These are phyloP conservation scores for Diaporthe helianthi DNA, from an alignment of 2,329 filamentous ascomycete genomes.

Conservation along the genomic window DNA sequence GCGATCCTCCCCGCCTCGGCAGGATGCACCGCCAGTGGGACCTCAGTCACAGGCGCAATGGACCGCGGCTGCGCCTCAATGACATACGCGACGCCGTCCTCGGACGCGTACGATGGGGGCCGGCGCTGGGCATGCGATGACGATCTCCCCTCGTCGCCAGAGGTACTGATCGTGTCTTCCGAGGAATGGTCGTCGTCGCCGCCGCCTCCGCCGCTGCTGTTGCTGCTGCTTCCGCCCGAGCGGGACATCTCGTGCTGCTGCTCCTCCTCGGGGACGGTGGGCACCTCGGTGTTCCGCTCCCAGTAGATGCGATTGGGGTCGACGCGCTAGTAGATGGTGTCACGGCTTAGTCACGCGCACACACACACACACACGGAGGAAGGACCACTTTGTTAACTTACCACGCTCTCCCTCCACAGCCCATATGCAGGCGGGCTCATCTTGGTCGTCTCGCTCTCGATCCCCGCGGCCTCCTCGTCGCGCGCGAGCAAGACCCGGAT, in stretches of 20 bases:
- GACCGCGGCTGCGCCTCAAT: conserved; percentile 70
- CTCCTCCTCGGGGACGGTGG: conserved; percentile 30
- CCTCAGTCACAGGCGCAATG: conserved; percentile 52
- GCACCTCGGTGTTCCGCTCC: conserved; percentile 65
- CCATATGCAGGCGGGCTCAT: conserved; percentile 83
- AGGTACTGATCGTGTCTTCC: conserved; percentile 14
- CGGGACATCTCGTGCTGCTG: conserved; percentile 32
- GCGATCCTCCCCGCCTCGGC: conserved; percentile 50
- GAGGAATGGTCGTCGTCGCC: background rate
- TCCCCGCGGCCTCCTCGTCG: conserved; percentile 73
- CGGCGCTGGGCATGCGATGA: conserved; percentile 48
- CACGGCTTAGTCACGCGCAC: background rate
- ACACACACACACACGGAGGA: background rate
- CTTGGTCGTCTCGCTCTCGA: conserved; percentile 62
- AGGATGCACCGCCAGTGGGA: conserved; percentile 55
- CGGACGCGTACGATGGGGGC: conserved; percentile 78
- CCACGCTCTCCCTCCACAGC: conserved; percentile 82
- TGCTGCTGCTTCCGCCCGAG: conserved; percentile 35
- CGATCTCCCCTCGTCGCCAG: conserved; percentile 24
- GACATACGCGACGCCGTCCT: conserved; percentile 77
- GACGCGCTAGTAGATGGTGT: conserved; percentile 64
- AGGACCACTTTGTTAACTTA: conserved; percentile 55
- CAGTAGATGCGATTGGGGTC: conserved; percentile 84
- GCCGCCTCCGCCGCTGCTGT: conserved; percentile 25
- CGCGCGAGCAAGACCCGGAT: conserved; percentile 78